phyloP scores from a whole-genome alignment of 805 yeast genomes.

The Barnettozyma vustinii region DNA sequence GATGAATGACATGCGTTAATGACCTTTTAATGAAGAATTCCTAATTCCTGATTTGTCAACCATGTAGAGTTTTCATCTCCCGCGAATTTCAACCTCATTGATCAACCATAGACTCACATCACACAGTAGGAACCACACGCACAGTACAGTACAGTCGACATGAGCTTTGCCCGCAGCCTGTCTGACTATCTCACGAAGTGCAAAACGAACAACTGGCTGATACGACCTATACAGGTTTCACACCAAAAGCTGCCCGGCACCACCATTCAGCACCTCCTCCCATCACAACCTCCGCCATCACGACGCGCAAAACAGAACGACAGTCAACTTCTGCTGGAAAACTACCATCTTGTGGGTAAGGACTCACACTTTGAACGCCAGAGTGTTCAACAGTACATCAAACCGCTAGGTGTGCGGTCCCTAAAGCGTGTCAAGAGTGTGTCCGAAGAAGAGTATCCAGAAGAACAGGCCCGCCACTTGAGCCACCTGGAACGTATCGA shows the following conservation, averaged over 20 bases:
- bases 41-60: background rate
- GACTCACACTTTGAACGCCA: conserved; percentile 28
- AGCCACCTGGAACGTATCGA: conserved; percentile 7
- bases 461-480: conserved; percentile 13
- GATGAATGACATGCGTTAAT: conserved; percentile 7
- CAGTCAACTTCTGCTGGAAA: conserved; percentile 4
- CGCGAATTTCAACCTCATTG: background rate
- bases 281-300: background rate
- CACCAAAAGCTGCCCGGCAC: conserved; percentile 2
- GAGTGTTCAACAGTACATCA: conserved; percentile 24
- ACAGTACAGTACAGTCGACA: background rate
- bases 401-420: conserved; percentile 23
- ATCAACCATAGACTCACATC: too few species aligned
- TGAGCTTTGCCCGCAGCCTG: conserved; percentile 9
- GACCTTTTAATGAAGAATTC: background rate
- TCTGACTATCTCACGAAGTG: conserved; percentile 9
- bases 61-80: too few species aligned
- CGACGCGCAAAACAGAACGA: conserved; percentile 6
- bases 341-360: conserved; percentile 23
- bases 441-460: conserved; percentile 9
- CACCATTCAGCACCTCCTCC: background rate
- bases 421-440: conserved; percentile 24
- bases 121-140: background rate
- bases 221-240: background rate
- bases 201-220: conserved; percentile 9